A percentile compares a stretch with the other conserved stretches of the same genome.
phyloP scores from a whole-genome alignment of 1,139 yeast species.

The Sugiyamaella castrensis region DNA sequence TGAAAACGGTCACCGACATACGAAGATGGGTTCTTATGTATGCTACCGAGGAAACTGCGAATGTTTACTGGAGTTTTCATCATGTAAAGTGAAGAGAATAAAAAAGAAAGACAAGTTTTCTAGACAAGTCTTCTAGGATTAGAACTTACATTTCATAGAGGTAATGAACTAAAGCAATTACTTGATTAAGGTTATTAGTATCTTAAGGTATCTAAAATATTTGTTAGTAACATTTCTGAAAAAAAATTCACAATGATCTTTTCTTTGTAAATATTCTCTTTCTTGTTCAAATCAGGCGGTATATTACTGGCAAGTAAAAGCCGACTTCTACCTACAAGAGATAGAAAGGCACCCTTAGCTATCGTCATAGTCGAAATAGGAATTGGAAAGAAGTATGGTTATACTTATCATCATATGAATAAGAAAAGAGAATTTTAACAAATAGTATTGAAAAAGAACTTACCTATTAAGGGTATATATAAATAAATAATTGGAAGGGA shows the following conservation, averaged over 20 bases:
- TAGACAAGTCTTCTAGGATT: too few relatives aligned
- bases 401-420: slow-evolving; percentile 31
- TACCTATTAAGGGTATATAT: not conserved
- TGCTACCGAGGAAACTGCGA: slow-evolving; percentile 95
- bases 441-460: too few relatives aligned
- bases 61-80: slow-evolving; percentile 76
- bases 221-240: slow-evolving; percentile 5
- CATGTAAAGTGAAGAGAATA: slow-evolving; percentile 43
- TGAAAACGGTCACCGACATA: slow-evolving; percentile 75
- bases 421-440: not conserved
- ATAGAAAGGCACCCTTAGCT: slow-evolving; percentile 56
- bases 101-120: not conserved
- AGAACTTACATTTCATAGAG: not conserved
- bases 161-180: slow-evolving; percentile 7
- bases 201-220: not conserved
- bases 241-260: not conserved
- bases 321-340: slow-evolving; percentile 33
- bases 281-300: slow-evolving; percentile 54
- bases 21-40: slow-evolving; percentile 76
- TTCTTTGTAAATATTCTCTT: slow-evolving; percentile 7
- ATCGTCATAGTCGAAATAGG: slow-evolving; percentile 85
- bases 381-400: slow-evolving; percentile 66
- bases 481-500: not conserved
- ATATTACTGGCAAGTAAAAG: slow-evolving; percentile 86
- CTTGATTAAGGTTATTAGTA: slow-evolving; percentile 5